Percentiles rank a stretch among this genome's conserved stretches.
These are phyloP conservation scores for Beauveria australis DNA, from an alignment of 2,329 filamentous ascomycete genomes.

Conservation along the genomic window DNA sequence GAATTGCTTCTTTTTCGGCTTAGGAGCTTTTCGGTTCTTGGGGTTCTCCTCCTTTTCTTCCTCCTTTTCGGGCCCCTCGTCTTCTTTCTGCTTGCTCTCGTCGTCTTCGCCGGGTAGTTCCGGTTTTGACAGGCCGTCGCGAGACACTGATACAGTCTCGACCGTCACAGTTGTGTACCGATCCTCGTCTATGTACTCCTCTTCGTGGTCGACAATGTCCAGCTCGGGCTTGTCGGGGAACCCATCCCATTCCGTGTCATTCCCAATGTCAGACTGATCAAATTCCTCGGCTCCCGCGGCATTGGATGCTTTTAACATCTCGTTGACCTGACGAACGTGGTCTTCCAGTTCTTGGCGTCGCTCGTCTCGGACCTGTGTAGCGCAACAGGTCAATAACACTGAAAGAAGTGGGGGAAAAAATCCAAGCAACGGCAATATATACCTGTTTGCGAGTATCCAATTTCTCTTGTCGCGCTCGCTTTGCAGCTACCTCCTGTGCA, in stretches of 20 bases:
- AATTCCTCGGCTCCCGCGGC: slow-evolving; percentile 35
- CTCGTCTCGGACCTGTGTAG: slow-evolving; percentile 68
- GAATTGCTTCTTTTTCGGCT: slow-evolving; percentile 90
- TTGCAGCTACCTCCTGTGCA: slow-evolving; percentile 73
- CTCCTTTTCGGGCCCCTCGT: slow-evolving; percentile 20
- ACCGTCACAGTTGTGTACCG: slow-evolving; percentile 92
- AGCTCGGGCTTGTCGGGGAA: slow-evolving; percentile 44
- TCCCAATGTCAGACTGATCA: slow-evolving; percentile 27
- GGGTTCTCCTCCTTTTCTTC: neutral
- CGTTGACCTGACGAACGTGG: slow-evolving; percentile 71
- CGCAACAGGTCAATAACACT: neutral
- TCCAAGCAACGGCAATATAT: slow-evolving; percentile 19
- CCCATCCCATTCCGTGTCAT: slow-evolving; percentile 56
- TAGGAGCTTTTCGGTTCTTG: slow-evolving; percentile 18
- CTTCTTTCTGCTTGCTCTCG: slow-evolving; percentile 22
- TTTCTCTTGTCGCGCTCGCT: slow-evolving; percentile 69
- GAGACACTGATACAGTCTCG: slow-evolving; percentile 74
- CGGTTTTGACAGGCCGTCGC: slow-evolving; percentile 59
- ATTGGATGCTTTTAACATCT: slow-evolving; percentile 55
- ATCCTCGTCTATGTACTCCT: slow-evolving; percentile 95
- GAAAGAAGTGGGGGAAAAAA: neutral
- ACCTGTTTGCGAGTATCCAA: slow-evolving; percentile 70
- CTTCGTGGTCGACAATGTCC: slow-evolving; percentile 65
- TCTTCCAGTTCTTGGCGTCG: slow-evolving; percentile 73
- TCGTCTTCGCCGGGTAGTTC: slow-evolving; percentile 30